Evolutionary conservation across 2,329 filamentous ascomycete species (phyloP), one percentile per base, ranked within the genome.

Genomic region (Aspergillus fructus): DNA sequence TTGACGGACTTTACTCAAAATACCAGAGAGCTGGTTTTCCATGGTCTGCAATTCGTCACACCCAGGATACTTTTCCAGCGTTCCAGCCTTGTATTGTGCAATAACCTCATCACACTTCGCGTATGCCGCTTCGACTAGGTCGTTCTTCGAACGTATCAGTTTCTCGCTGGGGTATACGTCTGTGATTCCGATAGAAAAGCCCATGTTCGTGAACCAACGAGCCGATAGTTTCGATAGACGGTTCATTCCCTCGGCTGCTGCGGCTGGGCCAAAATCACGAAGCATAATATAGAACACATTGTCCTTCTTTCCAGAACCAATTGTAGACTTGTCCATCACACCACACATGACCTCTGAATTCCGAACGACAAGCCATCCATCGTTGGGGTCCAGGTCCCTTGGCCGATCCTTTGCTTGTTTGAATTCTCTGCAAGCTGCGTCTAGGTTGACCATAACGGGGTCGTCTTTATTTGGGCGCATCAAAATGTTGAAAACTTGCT

Each of bases 271-370:
- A 67, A 90, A 99, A 78, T 99, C 94, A 79, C 94, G 85, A 66
- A 97, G 85, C 70, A 99, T 93, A 56, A 97, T 89, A 69, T 97
- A 99, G 71, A 97, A 99, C 19, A 99, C 88, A 0, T 93, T 97
- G 72, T 96, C 93, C 71, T 99, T 99, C 80, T 97, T 97, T 66
- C 94, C 94, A 5, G 91, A 87, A 65, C 94, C 94, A n/a, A 99
- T 91, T 0, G 93, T 97, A 1, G 91, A 90, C 76, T 99, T 99
- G 79, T 99, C 94, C 92, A 97, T 97, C 59, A 89, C 85, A 60
- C 94, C 94, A 70, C 93, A 97, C 90, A 99, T 96, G 60, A 97
- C 87, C 72, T 97, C 93, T 0, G 93, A 97, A 71, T 99, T 97
- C 56, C 93, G 89, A 61, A 99, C 89, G 13, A 96, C 91, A 9